Evolutionary conservation across 768 basidiomycete genomes (phyloP).

Genomic region (Amyloporia xantha): DNA sequence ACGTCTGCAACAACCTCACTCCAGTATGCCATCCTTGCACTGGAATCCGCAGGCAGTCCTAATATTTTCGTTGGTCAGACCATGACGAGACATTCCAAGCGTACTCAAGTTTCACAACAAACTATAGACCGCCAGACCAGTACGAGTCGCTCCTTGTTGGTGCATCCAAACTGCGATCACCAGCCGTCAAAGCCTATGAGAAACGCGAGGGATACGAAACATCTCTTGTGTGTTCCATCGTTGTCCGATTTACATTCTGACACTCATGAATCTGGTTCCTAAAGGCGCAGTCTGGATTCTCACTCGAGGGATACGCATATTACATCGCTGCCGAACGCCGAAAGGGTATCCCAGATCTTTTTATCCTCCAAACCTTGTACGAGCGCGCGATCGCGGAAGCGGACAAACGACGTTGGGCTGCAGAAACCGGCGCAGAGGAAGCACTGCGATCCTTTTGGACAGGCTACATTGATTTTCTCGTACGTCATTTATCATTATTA

Average conservation of each 20-base stretch:
- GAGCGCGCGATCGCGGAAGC: constrained; percentile 75
- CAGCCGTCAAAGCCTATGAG: constrained; percentile 53
- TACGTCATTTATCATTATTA: constrained; percentile 28
- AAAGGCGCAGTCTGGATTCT: constrained; percentile 23
- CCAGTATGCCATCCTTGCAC: constrained; percentile 39
- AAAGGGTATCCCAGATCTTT: constrained; percentile 50
- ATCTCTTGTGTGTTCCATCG: constrained; percentile 40
- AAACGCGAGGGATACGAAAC: constrained; percentile 59
- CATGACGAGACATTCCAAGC: constrained; percentile 76
- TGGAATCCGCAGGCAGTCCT: background rate
- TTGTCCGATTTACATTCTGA: background rate
- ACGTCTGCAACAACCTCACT: constrained; percentile 72
- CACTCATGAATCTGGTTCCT: constrained; percentile 14
- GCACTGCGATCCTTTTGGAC: constrained; percentile 63
- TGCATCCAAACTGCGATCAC: constrained; percentile 66
- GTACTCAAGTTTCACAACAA: constrained; percentile 87
- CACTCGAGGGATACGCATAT: constrained; percentile 54
- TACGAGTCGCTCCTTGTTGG: constrained; percentile 74
- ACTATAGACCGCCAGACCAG: constrained; percentile 59
- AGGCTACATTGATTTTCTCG: constrained; percentile 65
- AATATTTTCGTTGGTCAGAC: constrained; percentile 37
- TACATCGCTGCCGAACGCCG: constrained; percentile 61
- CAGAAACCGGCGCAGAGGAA: constrained; percentile 51
- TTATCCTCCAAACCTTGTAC: constrained; percentile 51
- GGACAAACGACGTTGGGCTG: constrained; percentile 48